A percentile compares a stretch with the other conserved stretches of the same genome.
These are phyloP conservation scores for Mycena capillaripes DNA, from an alignment of 768 basidiomycete genomes.

Conservation along the genomic window DNA sequence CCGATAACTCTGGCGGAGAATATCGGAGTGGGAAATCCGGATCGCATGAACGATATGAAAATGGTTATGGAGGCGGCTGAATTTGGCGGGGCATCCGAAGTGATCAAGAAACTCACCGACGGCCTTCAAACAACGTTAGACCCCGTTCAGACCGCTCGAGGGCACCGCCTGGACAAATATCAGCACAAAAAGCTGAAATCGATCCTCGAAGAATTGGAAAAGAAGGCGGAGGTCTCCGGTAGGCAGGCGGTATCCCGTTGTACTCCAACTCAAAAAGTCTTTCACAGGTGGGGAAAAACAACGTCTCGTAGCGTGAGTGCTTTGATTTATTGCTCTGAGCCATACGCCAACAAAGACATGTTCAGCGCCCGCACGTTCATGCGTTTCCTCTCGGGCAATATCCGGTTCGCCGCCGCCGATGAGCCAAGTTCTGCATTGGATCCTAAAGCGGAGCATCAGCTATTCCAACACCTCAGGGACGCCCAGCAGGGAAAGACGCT, in stretches of 20 bases:
- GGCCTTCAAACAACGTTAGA: slow-evolving; percentile 3
- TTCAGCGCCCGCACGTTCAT: slow-evolving; percentile 31
- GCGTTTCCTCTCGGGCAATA: slow-evolving; percentile 20
- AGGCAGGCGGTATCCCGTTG: background rate
- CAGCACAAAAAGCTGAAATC: slow-evolving; percentile 11
- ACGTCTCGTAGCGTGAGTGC: slow-evolving; percentile 30
- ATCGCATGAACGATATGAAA: slow-evolving; percentile 2
- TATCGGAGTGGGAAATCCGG: slow-evolving; percentile 47
- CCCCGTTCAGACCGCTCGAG: background rate
- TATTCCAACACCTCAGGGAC: slow-evolving; percentile 19
- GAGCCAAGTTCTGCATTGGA: slow-evolving; percentile 17
- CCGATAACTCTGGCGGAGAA: slow-evolving; percentile 55
- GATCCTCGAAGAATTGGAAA: slow-evolving; percentile 12
- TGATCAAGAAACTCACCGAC: slow-evolving; percentile 16
- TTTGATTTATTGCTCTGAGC: background rate
- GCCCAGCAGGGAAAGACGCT: slow-evolving; percentile 22
- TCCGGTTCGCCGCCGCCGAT: slow-evolving; percentile 10
- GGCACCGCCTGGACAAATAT: slow-evolving; percentile 3
- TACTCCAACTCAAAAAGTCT: background rate
- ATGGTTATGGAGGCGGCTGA: slow-evolving; percentile 11
- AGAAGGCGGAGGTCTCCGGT: slow-evolving; percentile 24
- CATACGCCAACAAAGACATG: background rate
- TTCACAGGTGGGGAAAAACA: slow-evolving; percentile 26
- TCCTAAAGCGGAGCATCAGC: slow-evolving; percentile 26
- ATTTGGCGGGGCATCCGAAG: slow-evolving; percentile 12